phyloP scores from a whole-genome alignment of 75 land plant genomes.

The Gnetum montanum region DNA sequence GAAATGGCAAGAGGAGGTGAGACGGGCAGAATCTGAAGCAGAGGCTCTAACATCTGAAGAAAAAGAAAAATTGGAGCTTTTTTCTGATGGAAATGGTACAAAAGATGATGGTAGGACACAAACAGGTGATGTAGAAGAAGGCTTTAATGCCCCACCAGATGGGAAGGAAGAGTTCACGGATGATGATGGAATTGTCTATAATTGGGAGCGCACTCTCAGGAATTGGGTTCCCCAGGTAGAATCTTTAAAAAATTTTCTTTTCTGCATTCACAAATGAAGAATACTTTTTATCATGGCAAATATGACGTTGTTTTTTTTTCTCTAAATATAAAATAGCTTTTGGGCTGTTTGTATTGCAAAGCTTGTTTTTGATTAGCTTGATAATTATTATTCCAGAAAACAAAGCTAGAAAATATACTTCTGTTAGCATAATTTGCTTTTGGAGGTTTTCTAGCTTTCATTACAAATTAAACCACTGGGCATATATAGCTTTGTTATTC shows the following conservation, averaged over 20 bases:
- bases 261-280: neutral
- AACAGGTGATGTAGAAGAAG: slow-evolving; percentile 27
- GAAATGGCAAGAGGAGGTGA: slow-evolving; percentile 29
- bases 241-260: neutral
- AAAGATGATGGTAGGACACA: neutral
- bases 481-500: too few relatives aligned
- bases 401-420: too few relatives aligned
- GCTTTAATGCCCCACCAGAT: slow-evolving; percentile 66
- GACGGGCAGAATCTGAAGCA: slow-evolving; percentile 23
- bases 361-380: too few relatives aligned
- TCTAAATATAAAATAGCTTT: too few relatives aligned
- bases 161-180: slow-evolving; percentile 93
- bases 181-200: slow-evolving; percentile 91
- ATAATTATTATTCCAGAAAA: too few relatives aligned
- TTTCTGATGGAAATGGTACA: neutral
- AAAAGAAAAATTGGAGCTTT: neutral
- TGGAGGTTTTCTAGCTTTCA: too few relatives aligned
- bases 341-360: too few relatives aligned
- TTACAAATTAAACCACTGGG: too few relatives aligned
- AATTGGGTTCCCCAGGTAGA: slow-evolving; percentile 94
- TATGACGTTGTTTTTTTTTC: too few relatives aligned
- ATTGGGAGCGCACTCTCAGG: slow-evolving; percentile 63
- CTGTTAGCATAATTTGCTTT: too few relatives aligned
- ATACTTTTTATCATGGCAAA: neutral
- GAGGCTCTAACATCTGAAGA: slow-evolving; percentile 29